phyloP scores from a whole-genome alignment of 176 grass and related monocot species.

The Ampelocalamus luodianensis region DNA sequence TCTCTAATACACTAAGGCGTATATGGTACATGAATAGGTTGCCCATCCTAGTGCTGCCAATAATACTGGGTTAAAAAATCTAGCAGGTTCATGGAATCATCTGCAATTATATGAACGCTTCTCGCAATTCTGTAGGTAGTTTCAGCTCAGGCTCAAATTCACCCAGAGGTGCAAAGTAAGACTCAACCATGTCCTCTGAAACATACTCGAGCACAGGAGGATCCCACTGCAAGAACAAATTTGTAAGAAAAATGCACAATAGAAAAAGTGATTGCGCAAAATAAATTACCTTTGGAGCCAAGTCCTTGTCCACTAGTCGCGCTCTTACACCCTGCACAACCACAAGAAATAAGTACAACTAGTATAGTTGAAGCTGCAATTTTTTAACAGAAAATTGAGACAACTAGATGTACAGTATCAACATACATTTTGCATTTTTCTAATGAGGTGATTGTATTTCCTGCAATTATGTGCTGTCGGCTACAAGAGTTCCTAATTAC shows the following conservation, averaged over 20 bases:
- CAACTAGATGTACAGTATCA: not conserved
- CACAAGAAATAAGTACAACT: not conserved
- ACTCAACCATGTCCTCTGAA: conserved; percentile 76
- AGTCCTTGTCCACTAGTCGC: conserved; percentile 77
- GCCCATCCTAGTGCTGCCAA: conserved; percentile 11
- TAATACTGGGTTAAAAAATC: conserved; percentile 15
- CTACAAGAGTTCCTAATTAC: not conserved
- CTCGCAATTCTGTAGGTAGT: conserved; percentile 72
- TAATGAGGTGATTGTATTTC: not conserved
- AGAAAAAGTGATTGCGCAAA: conserved; percentile 13
- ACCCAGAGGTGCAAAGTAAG: conserved; percentile 78
- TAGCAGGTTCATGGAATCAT: not conserved
- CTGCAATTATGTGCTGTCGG: not conserved
- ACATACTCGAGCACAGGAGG: conserved; percentile 83
- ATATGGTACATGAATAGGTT: conserved; percentile 25
- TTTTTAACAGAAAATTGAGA: not conserved
- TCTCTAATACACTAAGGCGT: conserved; percentile 12
- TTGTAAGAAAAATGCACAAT: not conserved
- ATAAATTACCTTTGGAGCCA: conserved; percentile 72
- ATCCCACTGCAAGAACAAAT: conserved; percentile 76
- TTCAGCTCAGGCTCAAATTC: conserved; percentile 84
- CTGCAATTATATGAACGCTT: conserved; percentile 65
- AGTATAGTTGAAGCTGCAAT: not conserved
- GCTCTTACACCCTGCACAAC: conserved; percentile 79
- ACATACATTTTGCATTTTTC: not conserved